Evolutionary conservation across 768 basidiomycete species (phyloP).

Genomic region (Ramaria rubella): DNA sequence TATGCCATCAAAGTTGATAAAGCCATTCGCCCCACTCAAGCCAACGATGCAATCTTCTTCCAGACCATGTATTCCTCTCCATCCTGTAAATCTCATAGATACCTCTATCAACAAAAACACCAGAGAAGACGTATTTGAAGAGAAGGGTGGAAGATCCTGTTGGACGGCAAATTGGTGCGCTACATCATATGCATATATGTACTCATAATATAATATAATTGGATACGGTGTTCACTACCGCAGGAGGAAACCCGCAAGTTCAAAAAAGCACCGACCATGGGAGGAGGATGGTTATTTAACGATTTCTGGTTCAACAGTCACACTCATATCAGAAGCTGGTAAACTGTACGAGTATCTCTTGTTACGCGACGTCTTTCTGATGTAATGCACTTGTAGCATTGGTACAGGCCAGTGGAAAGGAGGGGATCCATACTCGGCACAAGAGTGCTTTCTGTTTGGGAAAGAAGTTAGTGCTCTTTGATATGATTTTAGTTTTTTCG

Average conservation of each 20-base stretch:
- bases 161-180: not conserved
- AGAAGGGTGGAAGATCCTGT: not conserved
- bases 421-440: slow-evolving; percentile 35
- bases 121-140: not conserved
- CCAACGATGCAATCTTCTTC: not conserved
- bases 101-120: not conserved
- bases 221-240: not conserved
- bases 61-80: not conserved
- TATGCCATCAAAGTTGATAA: not conserved
- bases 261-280: slow-evolving; percentile 28
- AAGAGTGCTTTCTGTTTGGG: slow-evolving; percentile 46
- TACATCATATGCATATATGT: no score
- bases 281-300: slow-evolving; percentile 18
- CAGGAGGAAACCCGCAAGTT: slow-evolving; percentile 19
- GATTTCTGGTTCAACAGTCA: slow-evolving; percentile 14
- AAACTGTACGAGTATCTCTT: slow-evolving; percentile 12
- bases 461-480: slow-evolving; percentile 44
- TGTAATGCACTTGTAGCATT: slow-evolving; percentile 36
- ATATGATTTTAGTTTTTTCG: not conserved
- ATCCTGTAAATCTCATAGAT: not conserved
- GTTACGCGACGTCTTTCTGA: no score
- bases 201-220: no score
- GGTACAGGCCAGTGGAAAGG: slow-evolving; percentile 59
- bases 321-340: slow-evolving; percentile 16
- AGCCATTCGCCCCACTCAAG: not conserved